Evolutionary conservation across 2,329 filamentous ascomycete species (phyloP), one percentile per base, ranked within the genome.

Genomic region (Tolypocladium inflatum): DNA sequence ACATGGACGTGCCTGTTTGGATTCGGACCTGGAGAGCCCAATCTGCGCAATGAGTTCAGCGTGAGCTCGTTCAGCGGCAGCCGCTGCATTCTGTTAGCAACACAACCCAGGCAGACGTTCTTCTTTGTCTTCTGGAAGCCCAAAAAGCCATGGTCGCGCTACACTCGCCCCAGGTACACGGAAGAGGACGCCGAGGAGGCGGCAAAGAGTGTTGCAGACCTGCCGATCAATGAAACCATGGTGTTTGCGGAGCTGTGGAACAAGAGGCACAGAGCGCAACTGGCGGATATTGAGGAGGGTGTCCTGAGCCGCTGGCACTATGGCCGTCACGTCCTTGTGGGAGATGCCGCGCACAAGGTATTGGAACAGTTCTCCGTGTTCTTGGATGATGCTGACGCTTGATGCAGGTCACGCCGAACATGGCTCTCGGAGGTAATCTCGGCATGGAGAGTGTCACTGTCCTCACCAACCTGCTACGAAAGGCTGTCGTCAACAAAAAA

Each of bases 221-320:
- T 67, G 21, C 63, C 64, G 8, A 43, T 75, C 15, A 63, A 63
- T 1, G 65, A 66, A 2, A 64, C 59, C 0, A 10, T 72, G 10
- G 67, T 59, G 2, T 73, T 77, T 56, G 63, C 64, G 0, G 67
- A 75, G 13, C 41, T 77, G 2, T 75, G 69, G 65, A 57, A 67
- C 45, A 56, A 57, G 5, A 55, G 56, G 39, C 48, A 55, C 54
- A 41, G 60, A 21, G 55, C 33, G 9, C 63, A 62, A 30, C 54
- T 73, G 59, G 61, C 66, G 4, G 58, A 68, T 52, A 59, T 74
- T 4, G 66, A 73, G 39, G 70, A 73, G 45, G 70, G 70, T 8
- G 60, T 72, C 7, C 56, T 69, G 15, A 35, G 65, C 30, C 62
- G 66, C 39, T 73, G 70, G 71, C 65, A 63, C 43, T 55, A 59